Evolutionary conservation across 306 rosid genomes (phyloP), one percentile per base, ranked within the genome.

Genomic region (Trichosanthes cucumerina): DNA sequence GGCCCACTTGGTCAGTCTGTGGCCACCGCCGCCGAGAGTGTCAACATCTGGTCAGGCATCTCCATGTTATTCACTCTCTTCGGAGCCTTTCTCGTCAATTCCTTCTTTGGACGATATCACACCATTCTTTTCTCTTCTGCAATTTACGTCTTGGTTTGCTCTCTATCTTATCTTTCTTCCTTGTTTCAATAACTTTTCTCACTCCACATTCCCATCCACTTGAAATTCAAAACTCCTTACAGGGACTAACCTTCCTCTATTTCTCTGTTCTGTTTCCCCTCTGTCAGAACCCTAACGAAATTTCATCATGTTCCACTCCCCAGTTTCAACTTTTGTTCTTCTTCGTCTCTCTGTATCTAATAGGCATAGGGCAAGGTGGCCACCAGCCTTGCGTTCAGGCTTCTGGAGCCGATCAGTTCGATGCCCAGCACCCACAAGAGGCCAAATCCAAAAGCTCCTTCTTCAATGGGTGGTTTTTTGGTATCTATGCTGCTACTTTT

Each of bases 331-430:
- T 79, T 6, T 4, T 86, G 23, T 59, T 87, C 3, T 89, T 92
- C 87, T 92, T 92, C 76, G 18, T 82, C 73, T 79, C 97, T 34
- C 82, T 91, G 2, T 91, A 91, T 79, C 43, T 91, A 24, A 84
- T 91, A 1, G 93, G 91, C 11, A 4, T 88, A 64, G 97, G 79
- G 6, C 91, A 85, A 86, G 90, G 90, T 26, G 94, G 97, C 28
- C 94, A 91, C 68, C 89, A 91, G 88, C 97, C 97, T 11, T 91
- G 94, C 69, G 91, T 91, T 36, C 92, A 88, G 82, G 97, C 94
- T 44, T 91, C 89, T 21, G 97, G 93, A 66, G 97, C 94, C 1
- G 97, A 88, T 56, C 97, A 92, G 76, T 92, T 90, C 43, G 96
- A 92, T 50, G 88, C 76, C 13, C 33, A 73, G 7, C 76, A 92